phyloP scores from a whole-genome alignment of 768 basidiomycete species.

The Mycena rebaudengoi region DNA sequence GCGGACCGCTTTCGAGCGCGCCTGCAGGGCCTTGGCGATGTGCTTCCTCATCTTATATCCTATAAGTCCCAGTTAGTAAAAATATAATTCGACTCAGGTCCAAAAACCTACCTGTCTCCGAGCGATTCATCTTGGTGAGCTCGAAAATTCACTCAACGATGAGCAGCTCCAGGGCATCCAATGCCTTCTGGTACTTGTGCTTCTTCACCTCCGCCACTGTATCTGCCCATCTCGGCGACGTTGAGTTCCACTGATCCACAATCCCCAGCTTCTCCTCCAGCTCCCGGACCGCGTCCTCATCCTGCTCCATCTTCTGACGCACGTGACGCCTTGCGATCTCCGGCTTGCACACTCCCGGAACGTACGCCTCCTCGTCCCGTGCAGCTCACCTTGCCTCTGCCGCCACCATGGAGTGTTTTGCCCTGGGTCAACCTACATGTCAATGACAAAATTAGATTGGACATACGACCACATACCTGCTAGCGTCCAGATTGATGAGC shows the following conservation, averaged over 20 bases:
- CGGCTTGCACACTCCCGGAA: neutral
- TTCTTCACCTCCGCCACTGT: neutral
- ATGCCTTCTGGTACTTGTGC: slow-evolving; percentile 14
- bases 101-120: slow-evolving; percentile 24
- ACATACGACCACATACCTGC: neutral
- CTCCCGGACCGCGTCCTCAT: slow-evolving; percentile 6
- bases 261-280: neutral
- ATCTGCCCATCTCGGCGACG: slow-evolving; percentile 16
- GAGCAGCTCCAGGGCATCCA: slow-evolving; percentile 25
- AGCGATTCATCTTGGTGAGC: slow-evolving; percentile 23
- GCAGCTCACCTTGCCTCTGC: neutral
- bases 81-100: neutral
- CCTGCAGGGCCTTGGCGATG: slow-evolving; percentile 8
- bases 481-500: neutral
- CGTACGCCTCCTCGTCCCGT: neutral
- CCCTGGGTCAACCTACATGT: neutral
- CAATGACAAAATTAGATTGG: neutral
- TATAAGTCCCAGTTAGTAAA: neutral
- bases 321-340: slow-evolving; percentile 11
- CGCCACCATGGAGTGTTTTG: neutral
- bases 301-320: slow-evolving; percentile 16
- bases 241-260: slow-evolving; percentile 10
- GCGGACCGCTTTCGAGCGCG: slow-evolving; percentile 6
- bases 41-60: slow-evolving; percentile 26
- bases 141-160: neutral